These are phyloP conservation scores for Priceomyces medius DNA, from an alignment of 805 yeast species.

Conservation along the genomic window DNA sequence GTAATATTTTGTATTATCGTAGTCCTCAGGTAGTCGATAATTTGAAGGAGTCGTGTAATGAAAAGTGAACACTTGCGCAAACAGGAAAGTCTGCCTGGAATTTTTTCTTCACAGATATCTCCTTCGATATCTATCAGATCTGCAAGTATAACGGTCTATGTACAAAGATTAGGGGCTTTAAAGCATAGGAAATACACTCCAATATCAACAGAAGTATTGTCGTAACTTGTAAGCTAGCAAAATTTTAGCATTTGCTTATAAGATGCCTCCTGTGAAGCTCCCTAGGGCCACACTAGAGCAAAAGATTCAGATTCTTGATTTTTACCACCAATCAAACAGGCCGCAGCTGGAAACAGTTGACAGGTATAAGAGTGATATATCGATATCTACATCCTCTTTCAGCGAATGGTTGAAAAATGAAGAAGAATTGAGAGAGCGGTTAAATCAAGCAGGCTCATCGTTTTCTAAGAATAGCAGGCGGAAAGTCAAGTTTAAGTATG, in stretches of 20 bases:
- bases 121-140: background rate
- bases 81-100: slow-evolving; percentile 8
- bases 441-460: slow-evolving; percentile 32
- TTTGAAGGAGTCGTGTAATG: slow-evolving; percentile 10
- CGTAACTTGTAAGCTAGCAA: background rate
- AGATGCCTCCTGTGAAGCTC: slow-evolving; percentile 18
- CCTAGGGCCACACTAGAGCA: slow-evolving; percentile 61
- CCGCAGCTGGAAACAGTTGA: slow-evolving; percentile 62
- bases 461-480: slow-evolving; percentile 39
- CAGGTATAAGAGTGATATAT: slow-evolving; percentile 45
- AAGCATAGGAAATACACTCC: background rate
- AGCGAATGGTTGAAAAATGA: slow-evolving; percentile 63
- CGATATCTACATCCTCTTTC: slow-evolving; percentile 59
- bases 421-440: slow-evolving; percentile 46
- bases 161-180: slow-evolving; percentile 1
- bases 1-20: background rate
- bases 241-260: slow-evolving; percentile 1
- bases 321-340: slow-evolving; percentile 44
- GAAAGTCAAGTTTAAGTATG: slow-evolving; percentile 54
- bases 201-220: slow-evolving; percentile 1
- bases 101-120: slow-evolving; percentile 4
- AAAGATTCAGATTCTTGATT: slow-evolving; percentile 54
- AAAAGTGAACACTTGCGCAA: slow-evolving; percentile 11
- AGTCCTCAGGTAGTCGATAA: background rate
- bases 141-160: background rate